phyloP scores from a whole-genome alignment of 83 land plant genomes.

The Larix sibirica region DNA sequence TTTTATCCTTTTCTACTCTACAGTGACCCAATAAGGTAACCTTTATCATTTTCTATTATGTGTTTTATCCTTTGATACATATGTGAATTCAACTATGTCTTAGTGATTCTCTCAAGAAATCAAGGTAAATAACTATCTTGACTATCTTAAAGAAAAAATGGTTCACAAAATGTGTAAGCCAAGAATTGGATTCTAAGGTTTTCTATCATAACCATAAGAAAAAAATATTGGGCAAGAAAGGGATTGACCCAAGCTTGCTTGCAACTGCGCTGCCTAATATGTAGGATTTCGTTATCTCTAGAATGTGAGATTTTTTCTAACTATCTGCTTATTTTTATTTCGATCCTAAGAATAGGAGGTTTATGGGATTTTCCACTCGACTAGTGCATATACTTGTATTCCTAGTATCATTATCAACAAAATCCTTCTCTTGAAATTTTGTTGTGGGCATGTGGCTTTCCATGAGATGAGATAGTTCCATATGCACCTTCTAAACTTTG shows the following conservation, averaged over 20 bases:
- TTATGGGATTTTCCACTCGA: background rate
- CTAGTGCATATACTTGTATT: background rate
- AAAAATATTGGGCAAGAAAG: too few species aligned
- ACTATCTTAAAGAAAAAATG: too few species aligned
- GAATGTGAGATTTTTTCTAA: background rate
- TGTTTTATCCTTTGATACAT: too few species aligned
- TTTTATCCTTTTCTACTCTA: too few species aligned
- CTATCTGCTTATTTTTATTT: background rate
- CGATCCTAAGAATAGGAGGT: background rate
- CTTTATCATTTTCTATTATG: too few species aligned
- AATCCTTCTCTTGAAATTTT: background rate
- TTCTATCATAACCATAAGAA: too few species aligned
- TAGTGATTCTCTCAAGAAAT: too few species aligned
- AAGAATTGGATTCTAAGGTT: too few species aligned
- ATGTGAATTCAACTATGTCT: too few species aligned
- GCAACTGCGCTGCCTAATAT: background rate
- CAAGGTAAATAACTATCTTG: too few species aligned
- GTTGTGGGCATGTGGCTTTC: background rate
- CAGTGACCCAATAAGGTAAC: too few species aligned
- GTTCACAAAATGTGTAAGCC: too few species aligned
- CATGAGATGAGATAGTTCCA: background rate
- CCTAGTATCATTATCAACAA: background rate
- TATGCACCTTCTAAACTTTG: background rate
- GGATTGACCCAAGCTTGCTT: background rate
- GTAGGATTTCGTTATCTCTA: background rate